Base-by-base conservation (phyloP, 2,329 filamentous ascomycete species). In the Beauveria rudraprayagi region DNA sequence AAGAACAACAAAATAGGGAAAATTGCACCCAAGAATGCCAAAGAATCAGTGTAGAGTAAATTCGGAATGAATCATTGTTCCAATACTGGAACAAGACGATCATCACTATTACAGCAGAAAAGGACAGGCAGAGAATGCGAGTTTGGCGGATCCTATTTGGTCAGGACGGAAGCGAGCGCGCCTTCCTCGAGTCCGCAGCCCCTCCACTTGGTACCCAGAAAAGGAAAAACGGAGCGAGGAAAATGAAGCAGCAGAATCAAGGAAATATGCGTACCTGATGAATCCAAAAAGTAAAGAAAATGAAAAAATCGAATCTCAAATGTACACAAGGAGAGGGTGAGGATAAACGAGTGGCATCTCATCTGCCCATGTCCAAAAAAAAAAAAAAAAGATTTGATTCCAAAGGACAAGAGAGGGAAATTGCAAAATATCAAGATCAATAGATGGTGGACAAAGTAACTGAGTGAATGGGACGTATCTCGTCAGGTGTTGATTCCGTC, bases 281-380 rank as follows among this genome's bases (percentile, higher is more conserved):
- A 56, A 55, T 61, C 51, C 51, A 56, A 61, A 48, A 61, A 61
- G 28, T 28, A 50, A 22, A 34, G 22, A 52, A 60, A 47, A 6
- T 53, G 40, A 17, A 41, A 34, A 40, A 44, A 30, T 43, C 56
- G 46, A 60, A 24, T 53, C 26, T 46, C 47, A 53, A 59, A 37
- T 53, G 40, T 41, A 58, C 40, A 60, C 28, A 28, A 28, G 40
- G 37, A 19, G 28, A 30, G 40, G 48, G 46, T 60, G 47, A 53
- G 11, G 40, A 60, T 52, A 53, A 43, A 34, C 40, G 48, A 60
- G 26, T 34, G 56, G 46, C 37, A 51, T 41, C 44, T 14, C 46
- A 51, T 41, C 44, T 14, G 56, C 37, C 26, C n/a, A 46, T 60
- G 47, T 60, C 56, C 56, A 60, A 60, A 60, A 59, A 52, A 14